phyloP scores from a whole-genome alignment of 2,329 filamentous ascomycete species.

The Colletotrichum siamense region DNA sequence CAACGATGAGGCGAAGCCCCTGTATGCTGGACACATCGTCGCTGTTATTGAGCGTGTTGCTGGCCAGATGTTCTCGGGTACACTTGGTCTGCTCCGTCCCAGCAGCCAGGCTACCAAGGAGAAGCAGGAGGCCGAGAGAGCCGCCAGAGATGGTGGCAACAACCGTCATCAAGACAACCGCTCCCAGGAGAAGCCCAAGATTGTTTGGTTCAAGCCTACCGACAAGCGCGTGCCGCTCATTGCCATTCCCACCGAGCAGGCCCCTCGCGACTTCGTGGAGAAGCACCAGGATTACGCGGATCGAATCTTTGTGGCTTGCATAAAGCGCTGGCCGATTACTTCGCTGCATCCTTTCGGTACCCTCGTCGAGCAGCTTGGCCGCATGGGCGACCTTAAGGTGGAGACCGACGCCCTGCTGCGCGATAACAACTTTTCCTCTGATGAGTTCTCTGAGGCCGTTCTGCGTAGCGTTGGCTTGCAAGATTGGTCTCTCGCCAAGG shows the following conservation, averaged over 20 bases:
- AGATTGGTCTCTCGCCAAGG: conserved; percentile 86
- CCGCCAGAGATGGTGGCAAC: conserved; percentile 81
- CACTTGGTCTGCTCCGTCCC: conserved; percentile 88
- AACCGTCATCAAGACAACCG: conserved; percentile 78
- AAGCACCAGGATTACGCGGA: conserved; percentile 98
- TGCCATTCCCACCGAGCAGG: conserved; percentile 97
- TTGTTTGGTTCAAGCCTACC: conserved; percentile 99
- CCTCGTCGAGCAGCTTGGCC: conserved; percentile 93
- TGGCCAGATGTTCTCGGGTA: conserved; percentile 99
- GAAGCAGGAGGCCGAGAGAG: conserved; percentile 97
- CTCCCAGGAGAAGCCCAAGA: conserved; percentile 96
- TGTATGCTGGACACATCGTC: conserved; percentile 96
- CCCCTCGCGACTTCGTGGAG: conserved; percentile 96
- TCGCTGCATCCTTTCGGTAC: conserved; percentile 99
- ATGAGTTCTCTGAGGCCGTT: conserved; percentile 97
- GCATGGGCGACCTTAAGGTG: conserved; percentile 96
- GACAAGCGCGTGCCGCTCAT: conserved; percentile 98
- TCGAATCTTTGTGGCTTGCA: conserved; percentile 97
- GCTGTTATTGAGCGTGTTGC: conserved; percentile 96
- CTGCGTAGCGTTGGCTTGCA: conserved; percentile 90
- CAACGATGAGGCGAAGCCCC: conserved; percentile 95
- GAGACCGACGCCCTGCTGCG: conserved; percentile 96
- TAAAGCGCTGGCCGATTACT: conserved; percentile 99
- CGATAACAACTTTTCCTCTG: conserved; percentile 98
- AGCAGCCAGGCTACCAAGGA: conserved; percentile 99